A percentile compares a stretch with the other conserved stretches of the same genome.
phyloP scores from a whole-genome alignment of 192 early-diverging fungal genomes.

The Physocladia obscura region DNA sequence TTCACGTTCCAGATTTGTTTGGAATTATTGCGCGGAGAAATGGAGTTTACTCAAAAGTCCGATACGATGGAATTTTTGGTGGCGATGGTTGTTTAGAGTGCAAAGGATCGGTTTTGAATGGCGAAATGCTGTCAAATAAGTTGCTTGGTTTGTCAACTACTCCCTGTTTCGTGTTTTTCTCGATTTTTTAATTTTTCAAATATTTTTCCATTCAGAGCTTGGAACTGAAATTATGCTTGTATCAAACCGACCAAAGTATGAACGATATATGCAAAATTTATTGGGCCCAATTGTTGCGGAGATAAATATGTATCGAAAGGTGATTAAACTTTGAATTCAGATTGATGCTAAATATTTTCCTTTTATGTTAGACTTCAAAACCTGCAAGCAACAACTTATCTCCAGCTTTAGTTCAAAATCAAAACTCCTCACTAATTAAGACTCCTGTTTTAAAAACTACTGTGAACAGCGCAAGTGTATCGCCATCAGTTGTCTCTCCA shows the following conservation, averaged over 20 bases:
- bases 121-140: background rate
- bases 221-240: constrained; percentile 19
- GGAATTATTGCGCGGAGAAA: background rate
- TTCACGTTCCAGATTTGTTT: constrained; percentile 5
- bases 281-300: background rate
- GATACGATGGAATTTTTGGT: background rate
- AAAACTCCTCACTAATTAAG: background rate
- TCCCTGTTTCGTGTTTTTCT: background rate
- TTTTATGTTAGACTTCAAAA: background rate
- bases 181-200: background rate
- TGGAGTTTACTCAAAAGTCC: background rate
- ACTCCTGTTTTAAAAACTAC: too few relatives aligned
- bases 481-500: background rate
- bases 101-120: background rate
- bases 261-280: background rate
- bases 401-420: background rate
- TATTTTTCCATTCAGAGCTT: background rate
- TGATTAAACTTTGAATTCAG: background rate
- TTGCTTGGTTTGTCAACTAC: constrained; percentile 1
- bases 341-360: background rate
- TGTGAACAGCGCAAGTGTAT: too few relatives aligned
- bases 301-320: background rate
- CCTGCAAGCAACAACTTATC: background rate
- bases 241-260: constrained; percentile 20
- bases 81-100: constrained; percentile 4